Base-by-base conservation (phyloP, 164 flowering plant species). In the Sedum album region DNA sequence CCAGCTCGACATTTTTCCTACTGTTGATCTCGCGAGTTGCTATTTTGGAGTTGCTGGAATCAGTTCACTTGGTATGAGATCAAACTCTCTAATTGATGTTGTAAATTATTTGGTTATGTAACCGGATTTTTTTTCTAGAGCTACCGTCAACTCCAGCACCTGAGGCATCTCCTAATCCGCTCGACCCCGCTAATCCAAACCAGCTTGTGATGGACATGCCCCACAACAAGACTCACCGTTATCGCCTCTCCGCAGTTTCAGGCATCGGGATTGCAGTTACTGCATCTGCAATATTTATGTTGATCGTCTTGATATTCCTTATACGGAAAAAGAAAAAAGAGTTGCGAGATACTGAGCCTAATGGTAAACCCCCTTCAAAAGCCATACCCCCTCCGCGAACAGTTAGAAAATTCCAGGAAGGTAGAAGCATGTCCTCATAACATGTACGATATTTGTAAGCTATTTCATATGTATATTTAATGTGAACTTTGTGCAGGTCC, bases 31-130 rank as follows among this genome's bases (percentile, higher is more conserved):
- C 69, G 98, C 97, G 35, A 80, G 82, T 80, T 95, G 99, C 72
- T 95, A 87, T 79, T 92, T 92, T 81, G 86, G 87, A 41, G 91
- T 92, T 80, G 85, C 77, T 66, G 86, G 85, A 74, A 81, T 89
- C 35, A 70, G 68, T 63, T 71, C 46, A 44, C 73, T 81, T 71
- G 70, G 88, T 78, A 95, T 96, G 88, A 79, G 41, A 67, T 9
- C 17, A 30, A 65, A 7, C 31, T 14, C 26, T 18, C 2, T 30
- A 28, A 17, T 26, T 14, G 23, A 2, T 21, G 6, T 21, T 21
- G 17, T 65, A 23, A 35, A n/a, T 35, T 7, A 8, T 65, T 17
- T 26, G 4, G 35, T 23, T 3, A 55, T 3, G 30, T 55, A 55
- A 11, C 26, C 15, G 25, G 26, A 66, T 65, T 17, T 38, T 7